Conservation (phyloP, 1,139 yeast species). For the Arxiozyma bovina region DNA sequence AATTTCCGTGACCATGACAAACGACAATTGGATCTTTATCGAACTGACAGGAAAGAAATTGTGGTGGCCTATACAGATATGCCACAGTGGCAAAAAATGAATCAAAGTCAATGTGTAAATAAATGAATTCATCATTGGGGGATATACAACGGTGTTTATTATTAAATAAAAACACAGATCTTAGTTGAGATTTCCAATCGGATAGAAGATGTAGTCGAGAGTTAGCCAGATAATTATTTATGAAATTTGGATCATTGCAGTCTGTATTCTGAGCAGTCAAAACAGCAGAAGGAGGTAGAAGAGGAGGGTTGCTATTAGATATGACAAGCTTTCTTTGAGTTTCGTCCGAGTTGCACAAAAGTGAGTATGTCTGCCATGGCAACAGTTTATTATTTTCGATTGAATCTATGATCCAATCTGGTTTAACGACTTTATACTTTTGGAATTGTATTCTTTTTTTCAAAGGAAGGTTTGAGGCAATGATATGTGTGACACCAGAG, state of each 20-base stretch:
- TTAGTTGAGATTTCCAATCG: conserved; percentile 72
- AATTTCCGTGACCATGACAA: conserved; percentile 57
- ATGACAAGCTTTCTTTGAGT: neutral
- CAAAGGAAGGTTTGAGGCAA: conserved; percentile 73
- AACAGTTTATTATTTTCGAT: conserved; percentile 40
- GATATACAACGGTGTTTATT: neutral
- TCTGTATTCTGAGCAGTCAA: conserved; percentile 28
- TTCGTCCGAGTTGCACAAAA: conserved; percentile 40
- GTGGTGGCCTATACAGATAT: conserved; percentile 38
- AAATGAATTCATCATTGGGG: conserved; percentile 25
- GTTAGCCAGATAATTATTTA: conserved; percentile 61
- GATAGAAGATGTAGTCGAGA: conserved; percentile 85
- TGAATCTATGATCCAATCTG: conserved; percentile 73
- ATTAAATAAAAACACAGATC: conserved; percentile 40
- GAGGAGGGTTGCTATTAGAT: too few relatives aligned
- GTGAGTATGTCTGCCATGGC: conserved; percentile 62
- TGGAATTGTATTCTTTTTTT: conserved; percentile 58
- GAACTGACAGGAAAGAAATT: conserved; percentile 22
- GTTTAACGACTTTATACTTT: conserved; percentile 56
- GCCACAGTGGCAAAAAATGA: conserved; percentile 90
- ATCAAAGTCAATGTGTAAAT: conserved; percentile 85
- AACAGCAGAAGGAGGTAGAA: neutral
- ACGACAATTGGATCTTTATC: conserved; percentile 66
- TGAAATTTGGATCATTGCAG: conserved; percentile 72
- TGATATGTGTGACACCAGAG: conserved; percentile 71